These are phyloP conservation scores for Leishmania lainsoni DNA, from an alignment of 208 protist species.

Conservation along the genomic window DNA sequence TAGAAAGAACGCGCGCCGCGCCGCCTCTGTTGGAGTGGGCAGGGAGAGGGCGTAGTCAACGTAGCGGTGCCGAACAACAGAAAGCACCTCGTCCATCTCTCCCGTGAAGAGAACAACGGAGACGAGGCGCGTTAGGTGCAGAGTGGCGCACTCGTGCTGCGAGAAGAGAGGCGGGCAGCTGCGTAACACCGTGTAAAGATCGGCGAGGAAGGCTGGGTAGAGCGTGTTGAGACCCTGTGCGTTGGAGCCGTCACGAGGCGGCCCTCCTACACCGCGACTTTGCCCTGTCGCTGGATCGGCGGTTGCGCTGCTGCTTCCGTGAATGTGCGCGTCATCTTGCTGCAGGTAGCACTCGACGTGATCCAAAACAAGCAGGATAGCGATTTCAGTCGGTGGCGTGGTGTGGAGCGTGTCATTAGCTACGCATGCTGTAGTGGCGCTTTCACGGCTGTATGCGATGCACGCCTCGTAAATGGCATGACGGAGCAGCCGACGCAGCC, in stretches of 20 bases:
- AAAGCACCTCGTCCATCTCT: slow-evolving; percentile 41
- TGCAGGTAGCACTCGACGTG: slow-evolving; percentile 66
- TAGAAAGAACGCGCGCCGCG: slow-evolving; percentile 54
- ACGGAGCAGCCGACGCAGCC: slow-evolving; percentile 52
- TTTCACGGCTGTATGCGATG: neutral
- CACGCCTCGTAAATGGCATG: slow-evolving; percentile 21
- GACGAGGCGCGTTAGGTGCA: slow-evolving; percentile 36
- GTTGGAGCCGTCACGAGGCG: neutral
- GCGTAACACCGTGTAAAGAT: slow-evolving; percentile 62
- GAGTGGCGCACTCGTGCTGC: slow-evolving; percentile 22
- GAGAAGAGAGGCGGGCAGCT: slow-evolving; percentile 41
- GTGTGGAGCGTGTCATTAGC: neutral
- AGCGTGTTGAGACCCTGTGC: slow-evolving; percentile 8
- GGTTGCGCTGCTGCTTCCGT: neutral
- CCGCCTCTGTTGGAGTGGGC: slow-evolving; percentile 60
- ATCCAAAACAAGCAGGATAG: slow-evolving; percentile 63
- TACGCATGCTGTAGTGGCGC: neutral
- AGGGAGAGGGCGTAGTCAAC: slow-evolving; percentile 54
- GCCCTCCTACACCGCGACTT: slow-evolving; percentile 3
- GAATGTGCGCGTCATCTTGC: slow-evolving; percentile 3
- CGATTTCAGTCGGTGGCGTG: neutral
- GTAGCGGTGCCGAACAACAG: slow-evolving; percentile 40
- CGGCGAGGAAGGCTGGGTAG: slow-evolving; percentile 49
- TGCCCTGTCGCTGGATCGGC: neutral
- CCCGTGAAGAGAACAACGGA: slow-evolving; percentile 57